Evolutionary conservation across 2,329 filamentous ascomycete genomes (phyloP).

Genomic region (Myriosclerotinia curreyana): DNA sequence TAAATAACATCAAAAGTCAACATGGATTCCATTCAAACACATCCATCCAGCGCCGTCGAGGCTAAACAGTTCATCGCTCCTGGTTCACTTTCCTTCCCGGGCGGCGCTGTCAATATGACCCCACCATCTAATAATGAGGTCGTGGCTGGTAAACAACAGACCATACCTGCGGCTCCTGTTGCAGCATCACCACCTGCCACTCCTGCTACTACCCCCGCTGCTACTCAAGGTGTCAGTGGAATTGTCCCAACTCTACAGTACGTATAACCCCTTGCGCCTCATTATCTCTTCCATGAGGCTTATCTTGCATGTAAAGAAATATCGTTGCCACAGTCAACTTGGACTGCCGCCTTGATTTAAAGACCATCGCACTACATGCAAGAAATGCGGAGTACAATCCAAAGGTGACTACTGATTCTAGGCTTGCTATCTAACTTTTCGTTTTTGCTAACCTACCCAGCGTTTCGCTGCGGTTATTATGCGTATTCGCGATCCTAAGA

Average conservation of each 20-base stretch:
- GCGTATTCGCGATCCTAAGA: conserved; percentile 99
- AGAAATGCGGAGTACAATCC: conserved; percentile 98
- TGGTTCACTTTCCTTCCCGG: conserved; percentile 87
- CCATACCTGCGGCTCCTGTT: conserved; percentile 56
- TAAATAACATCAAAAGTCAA: conserved; percentile 36
- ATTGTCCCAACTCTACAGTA: conserved; percentile 95
- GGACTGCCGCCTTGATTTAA: conserved; percentile 93
- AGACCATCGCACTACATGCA: conserved; percentile 97
- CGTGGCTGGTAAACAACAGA: conserved; percentile 54
- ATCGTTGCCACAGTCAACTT: conserved; percentile 99
- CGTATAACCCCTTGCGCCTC: conserved; percentile 58
- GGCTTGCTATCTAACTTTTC: conserved; percentile 45
- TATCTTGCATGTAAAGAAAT: conserved; percentile 69
- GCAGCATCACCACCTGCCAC: conserved; percentile 83
- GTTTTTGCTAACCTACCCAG: conserved; percentile 51
- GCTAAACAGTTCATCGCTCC: conserved; percentile 94
- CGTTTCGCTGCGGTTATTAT: conserved; percentile 99
- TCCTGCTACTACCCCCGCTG: conserved; percentile 86
- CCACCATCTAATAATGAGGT: conserved; percentile 68
- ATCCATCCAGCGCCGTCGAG: conserved; percentile 86
- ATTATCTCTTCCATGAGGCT: conserved; percentile 46
- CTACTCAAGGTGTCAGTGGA: conserved; percentile 75
- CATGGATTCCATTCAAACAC: conserved; percentile 89
- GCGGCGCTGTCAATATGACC: conserved; percentile 77
- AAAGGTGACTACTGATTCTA: conserved; percentile 65